Evolutionary conservation across 345 rosid species (phyloP), one percentile per base, ranked within the genome.

Genomic region (Pugionium cornutum): DNA sequence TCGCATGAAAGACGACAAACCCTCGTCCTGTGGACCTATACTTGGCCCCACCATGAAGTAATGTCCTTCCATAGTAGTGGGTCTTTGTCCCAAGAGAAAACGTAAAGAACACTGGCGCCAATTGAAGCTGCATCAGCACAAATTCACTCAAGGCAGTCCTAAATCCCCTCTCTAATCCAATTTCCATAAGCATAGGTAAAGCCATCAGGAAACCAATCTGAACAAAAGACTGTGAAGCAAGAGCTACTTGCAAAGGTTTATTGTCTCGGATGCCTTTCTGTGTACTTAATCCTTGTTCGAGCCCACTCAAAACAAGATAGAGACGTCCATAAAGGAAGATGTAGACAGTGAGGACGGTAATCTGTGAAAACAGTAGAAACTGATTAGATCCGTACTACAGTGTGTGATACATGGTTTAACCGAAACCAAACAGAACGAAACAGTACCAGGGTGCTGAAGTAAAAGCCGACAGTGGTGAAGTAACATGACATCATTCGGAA

Each of bases 51-150:
- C 99, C 99, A 58, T 95, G 99, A 57, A 91, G 97, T 58, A 95
- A 68, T 0, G 99, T 95, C 72, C 99, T 84, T 68, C 99, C 99
- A 62, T 83, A 91, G 65, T 95, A 91, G 49, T 91, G 99, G 32
- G 99, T 91, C 86, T 94, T 94, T 55, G 99, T 94, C 50, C 99
- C 99, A 51, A 94, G 97, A 66, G 99, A 94, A 73, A 95, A 95
- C 5, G 99, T 88, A 80, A 95, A 95, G 75, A 95, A 95, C 46
- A 95, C 98, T 0, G 99, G 99, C 39, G 99, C 97, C 35, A 95
- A 62, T 62, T 95, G 99, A 66, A 95, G 75, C 72, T 91, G 98
- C 99, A 95, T 95, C 79, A 91, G 79, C 70, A 95, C 75, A 69
- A 91, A 91, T 73, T 95, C 95, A 83, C 95, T 95, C 30, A 91